A percentile compares a stretch with the other conserved stretches of the same genome.
phyloP scores from a whole-genome alignment of 257 asterid genomes.

The Solanum phureja region DNA sequence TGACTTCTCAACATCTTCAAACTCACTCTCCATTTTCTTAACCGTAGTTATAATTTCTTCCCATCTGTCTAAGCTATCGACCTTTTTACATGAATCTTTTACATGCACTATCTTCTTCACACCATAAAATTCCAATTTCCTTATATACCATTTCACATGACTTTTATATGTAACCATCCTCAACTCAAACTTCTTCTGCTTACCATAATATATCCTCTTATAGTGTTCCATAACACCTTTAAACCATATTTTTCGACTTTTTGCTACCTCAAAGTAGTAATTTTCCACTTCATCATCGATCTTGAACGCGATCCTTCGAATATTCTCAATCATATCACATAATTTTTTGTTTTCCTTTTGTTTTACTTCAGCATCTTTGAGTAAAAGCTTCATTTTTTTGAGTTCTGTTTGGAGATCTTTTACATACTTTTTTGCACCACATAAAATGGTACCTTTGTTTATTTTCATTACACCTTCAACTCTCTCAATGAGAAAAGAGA shows the following conservation, averaged over 20 bases:
- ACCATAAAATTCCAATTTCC: neutral
- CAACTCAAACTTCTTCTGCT: neutral
- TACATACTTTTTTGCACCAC: neutral
- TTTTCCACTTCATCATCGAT: neutral
- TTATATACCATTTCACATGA: neutral
- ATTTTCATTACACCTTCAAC: neutral
- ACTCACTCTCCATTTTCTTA: neutral
- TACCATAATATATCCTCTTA: neutral
- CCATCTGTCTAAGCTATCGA: neutral
- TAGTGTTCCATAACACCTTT: neutral
- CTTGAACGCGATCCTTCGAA: neutral
- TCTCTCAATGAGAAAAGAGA: neutral
- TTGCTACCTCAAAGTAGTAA: neutral
- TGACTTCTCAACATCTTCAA: neutral
- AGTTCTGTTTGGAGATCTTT: neutral
- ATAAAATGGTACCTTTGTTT: neutral
- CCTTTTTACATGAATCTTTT: neutral
- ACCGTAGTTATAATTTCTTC: neutral
- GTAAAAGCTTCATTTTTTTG: neutral
- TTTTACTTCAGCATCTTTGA: neutral
- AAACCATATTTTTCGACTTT: neutral
- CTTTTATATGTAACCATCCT: neutral
- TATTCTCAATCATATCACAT: neutral
- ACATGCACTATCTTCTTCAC: neutral
- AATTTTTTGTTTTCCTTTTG: neutral